Conservation (phyloP, 257 asterid species). For the Solanum tacnaense region DNA sequence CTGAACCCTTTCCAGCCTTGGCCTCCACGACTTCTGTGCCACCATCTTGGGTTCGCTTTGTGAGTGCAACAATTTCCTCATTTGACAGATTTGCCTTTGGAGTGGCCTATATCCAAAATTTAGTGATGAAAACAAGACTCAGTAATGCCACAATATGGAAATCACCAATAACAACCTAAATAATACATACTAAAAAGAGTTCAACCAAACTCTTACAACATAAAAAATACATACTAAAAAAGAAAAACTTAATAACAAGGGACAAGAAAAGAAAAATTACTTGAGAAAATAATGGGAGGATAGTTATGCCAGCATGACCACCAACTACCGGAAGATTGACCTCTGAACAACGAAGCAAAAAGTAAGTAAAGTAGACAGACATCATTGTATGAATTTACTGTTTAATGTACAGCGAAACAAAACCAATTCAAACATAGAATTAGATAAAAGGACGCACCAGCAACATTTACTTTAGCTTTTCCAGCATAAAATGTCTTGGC, state of each 20-base stretch:
- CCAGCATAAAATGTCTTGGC: constrained; percentile 90
- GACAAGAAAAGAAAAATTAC: constrained; percentile 15
- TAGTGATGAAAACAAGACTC: neutral
- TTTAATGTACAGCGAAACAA: neutral
- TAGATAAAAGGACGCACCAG: constrained; percentile 26
- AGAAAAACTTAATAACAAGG: neutral
- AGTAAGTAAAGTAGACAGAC: neutral
- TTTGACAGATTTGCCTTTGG: constrained; percentile 67
- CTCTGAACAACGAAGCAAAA: constrained; percentile 21
- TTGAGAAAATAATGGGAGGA: constrained; percentile 91
- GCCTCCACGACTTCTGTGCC: constrained; percentile 98
- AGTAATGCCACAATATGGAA: neutral
- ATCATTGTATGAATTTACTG: neutral
- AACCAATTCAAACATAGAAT: neutral
- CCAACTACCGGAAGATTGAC: constrained; percentile 92
- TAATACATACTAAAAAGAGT: neutral
- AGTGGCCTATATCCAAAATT: constrained; percentile 37
- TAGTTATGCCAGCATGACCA: constrained; percentile 92
- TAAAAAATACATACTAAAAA: neutral
- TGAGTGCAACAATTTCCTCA: constrained; percentile 64
- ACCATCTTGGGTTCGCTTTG: constrained; percentile 94
- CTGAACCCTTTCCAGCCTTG: constrained; percentile 98
- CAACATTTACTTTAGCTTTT: constrained; percentile 65
- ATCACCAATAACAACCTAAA: neutral
- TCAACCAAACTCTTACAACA: neutral